Evolutionary conservation across 495 filamentous ascomycete species (phyloP), one percentile per base, ranked within the genome.

Genomic region (Penicillium cosmopolitanum): DNA sequence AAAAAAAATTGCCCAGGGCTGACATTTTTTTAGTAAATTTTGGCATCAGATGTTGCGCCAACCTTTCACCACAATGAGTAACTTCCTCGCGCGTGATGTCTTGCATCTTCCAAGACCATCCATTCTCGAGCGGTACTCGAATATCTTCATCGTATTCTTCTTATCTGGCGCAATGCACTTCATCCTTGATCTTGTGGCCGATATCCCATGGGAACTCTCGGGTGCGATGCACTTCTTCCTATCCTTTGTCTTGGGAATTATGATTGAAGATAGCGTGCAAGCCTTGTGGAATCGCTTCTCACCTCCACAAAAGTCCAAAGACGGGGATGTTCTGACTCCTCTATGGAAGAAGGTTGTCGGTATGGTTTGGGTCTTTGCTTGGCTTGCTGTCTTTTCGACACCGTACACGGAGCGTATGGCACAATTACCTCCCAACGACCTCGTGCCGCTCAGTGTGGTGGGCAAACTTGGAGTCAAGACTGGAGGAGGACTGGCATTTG

Each of bases 11-110:
- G 3, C 40, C 40, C 4, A 13, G 2, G 23, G 15, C 18, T 31
- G 16, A 48, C 43, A 35, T 42, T 34, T 51, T 28, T 44, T 65
- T 52, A 77, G 75, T 4, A 71, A 66, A 51, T 78, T 76, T 62
- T 80, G 77, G 77, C 76, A 80, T 54, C 71, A 76, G 51, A 61
- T 68, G 31, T 38, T 76, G 15, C 73, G 73, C 23, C 57, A 67
- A 51, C 66, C 66, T 7, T 57, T 77, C 31, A 69, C 69, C 0
- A 58, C 57, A 12, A 25, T 64, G 2, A 64, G 72, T 46, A 68
- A 64, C 16, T 76, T 66, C 38, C 47, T 68, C 19, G 52, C 74
- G 15, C 58, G 70, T 4, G 51, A 71, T 43, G 9, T 68, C 1
- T 55, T 78, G 1, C 43, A 61, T 23, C 61, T 79, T 7, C 66